A percentile compares a stretch with the other conserved stretches of the same genome.
Evolutionary conservation across 2,329 filamentous ascomycete genomes (phyloP).

Genomic region (Xylariales sp.): DNA sequence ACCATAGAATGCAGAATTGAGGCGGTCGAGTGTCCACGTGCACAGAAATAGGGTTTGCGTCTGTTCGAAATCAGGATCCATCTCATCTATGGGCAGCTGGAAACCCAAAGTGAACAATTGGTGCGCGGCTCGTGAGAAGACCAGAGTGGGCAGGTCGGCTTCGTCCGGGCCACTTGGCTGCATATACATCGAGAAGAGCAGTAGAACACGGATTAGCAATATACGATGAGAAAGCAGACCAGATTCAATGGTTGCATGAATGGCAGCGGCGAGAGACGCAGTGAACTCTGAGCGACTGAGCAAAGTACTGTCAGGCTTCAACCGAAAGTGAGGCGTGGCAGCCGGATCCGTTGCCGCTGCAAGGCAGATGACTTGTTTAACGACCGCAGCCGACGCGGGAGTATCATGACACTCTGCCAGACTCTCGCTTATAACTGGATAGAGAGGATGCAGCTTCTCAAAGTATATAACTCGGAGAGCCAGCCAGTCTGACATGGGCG

Average conservation of each 20-base stretch:
- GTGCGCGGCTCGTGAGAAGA: conserved; percentile 50
- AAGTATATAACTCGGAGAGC: conserved; percentile 42
- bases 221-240: conserved; percentile 51
- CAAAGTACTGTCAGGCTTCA: conserved; percentile 32
- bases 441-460: conserved; percentile 50
- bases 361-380: conserved; percentile 51
- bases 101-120: conserved; percentile 53
- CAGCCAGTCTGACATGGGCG: conserved; percentile 41
- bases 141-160: conserved; percentile 48
- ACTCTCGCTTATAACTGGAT: conserved; percentile 43
- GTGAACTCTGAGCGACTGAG: conserved; percentile 45
- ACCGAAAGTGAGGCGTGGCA: conserved; percentile 38
- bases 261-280: conserved; percentile 40
- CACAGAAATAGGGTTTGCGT: conserved; percentile 47
- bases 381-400: conserved; percentile 31
- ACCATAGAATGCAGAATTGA: conserved; percentile 56
- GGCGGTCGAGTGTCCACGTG: conserved; percentile 56
- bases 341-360: conserved; percentile 47
- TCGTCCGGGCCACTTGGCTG: conserved; percentile 50
- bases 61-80: conserved; percentile 33
- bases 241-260: conserved; percentile 46
- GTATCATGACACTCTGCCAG: conserved; percentile 21
- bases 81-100: conserved; percentile 39
- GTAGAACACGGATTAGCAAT: conserved; percentile 48
- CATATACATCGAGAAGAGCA: conserved; percentile 54